Base-by-base conservation (phyloP, 2,329 filamentous ascomycete genomes). In the Scedosporium apiospermum region DNA sequence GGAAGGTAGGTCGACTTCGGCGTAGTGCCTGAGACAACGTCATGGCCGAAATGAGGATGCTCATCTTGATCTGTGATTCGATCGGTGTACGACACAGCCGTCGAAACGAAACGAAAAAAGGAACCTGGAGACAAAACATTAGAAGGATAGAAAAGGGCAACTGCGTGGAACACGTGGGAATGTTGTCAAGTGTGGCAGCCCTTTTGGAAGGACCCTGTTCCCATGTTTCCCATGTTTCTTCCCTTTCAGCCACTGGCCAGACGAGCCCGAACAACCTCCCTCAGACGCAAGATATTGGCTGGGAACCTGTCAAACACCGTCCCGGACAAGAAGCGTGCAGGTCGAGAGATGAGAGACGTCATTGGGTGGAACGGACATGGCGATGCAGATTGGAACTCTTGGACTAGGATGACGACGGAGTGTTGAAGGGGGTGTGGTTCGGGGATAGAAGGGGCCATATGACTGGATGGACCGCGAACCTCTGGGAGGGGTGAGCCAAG, bases 151-250 rank as follows among this genome's bases (percentile, higher is more conserved):
- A 53, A 53, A 53, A 53, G 26, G 26, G 55, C 16, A 34, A 34
- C 55, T 58, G 55, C 30, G 30, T 58, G 55, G 55, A 34, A 58
- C 55, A 58, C 55, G 55, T 58, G 55, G 55, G 55, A 58, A 30
- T 34, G 55, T 14, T 30, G 16, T 34, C 55, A 21, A 58, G 55
- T 58, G 55, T 58, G 55, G 27, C 55, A 58, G 23, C 55, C 55
- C 23, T 58, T 58, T 49, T 49, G 44, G 44, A 30, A 21, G 49
- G 21, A 53, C 49, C 49, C 49, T 53, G n/a, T 53, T 53, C 23
- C 49, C 21, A 21, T 49, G 16, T n/a, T 49, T 49, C 44, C 18
- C 23, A 12, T 21, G 49, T 4, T 2, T n/a, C n/a, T 18, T 46
- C 16, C 18, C 2, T 46, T 49, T 49, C 16, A 21, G 44, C 44